phyloP scores from a whole-genome alignment of 148 eudicot species.

The Diospyros kaki region DNA sequence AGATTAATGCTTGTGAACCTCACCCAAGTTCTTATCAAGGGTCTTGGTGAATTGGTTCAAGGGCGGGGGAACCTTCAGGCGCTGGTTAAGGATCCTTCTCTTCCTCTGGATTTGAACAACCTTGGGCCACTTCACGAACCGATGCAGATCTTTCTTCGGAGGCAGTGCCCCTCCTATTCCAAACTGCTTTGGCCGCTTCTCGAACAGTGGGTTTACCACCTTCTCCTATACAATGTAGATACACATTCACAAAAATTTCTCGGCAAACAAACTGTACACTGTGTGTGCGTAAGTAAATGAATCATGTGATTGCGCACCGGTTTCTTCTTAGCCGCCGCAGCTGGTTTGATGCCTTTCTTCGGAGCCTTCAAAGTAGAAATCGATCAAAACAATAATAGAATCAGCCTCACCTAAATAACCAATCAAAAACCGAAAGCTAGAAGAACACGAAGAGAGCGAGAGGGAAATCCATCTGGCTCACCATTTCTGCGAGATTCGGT shows the following conservation, averaged over 20 bases:
- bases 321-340: constrained; percentile 41
- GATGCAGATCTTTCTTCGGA: constrained; percentile 50
- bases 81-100: constrained; percentile 54
- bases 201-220: constrained; percentile 48
- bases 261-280: no score
- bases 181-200: constrained; percentile 58
- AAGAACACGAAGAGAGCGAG: not conserved
- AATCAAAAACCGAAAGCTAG: not conserved
- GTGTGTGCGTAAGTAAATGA: not conserved
- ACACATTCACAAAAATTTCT: not conserved
- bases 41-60: constrained; percentile 63
- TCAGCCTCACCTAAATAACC: not conserved
- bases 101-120: constrained; percentile 62
- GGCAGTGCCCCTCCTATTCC: constrained; percentile 65
- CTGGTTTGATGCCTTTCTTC: constrained; percentile 43
- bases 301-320: constrained; percentile 12
- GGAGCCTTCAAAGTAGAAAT: constrained; percentile 33
- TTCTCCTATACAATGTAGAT: constrained; percentile 27
- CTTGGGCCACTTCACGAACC: constrained; percentile 58
- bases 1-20: not conserved
- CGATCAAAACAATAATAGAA: not conserved
- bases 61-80: constrained; percentile 60
- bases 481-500: not conserved
- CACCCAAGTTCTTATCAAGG: constrained; percentile 53
- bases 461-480: not conserved